A percentile compares a stretch with the other conserved stretches of the same genome.
These are phyloP conservation scores for Candida piceae DNA, from an alignment of 805 yeast species.

Conservation along the genomic window DNA sequence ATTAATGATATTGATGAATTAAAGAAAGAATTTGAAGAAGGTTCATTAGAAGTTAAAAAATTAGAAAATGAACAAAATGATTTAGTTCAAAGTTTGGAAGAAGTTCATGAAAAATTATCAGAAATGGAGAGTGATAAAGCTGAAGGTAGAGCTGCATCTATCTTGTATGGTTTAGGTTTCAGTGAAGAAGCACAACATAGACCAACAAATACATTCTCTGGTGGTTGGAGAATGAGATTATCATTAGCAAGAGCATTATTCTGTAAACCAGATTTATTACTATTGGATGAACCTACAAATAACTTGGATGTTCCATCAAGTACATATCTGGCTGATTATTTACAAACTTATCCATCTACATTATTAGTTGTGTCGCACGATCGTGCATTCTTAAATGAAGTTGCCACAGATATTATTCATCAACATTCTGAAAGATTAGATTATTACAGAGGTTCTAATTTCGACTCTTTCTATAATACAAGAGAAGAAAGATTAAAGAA, in stretches of 20 bases:
- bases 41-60: conserved; percentile 65
- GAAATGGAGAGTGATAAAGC: conserved; percentile 98
- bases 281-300: conserved; percentile 98
- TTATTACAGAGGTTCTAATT: conserved; percentile 90
- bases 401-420: conserved; percentile 96
- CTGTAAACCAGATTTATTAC: conserved; percentile 90
- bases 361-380: conserved; percentile 97
- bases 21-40: conserved; percentile 69
- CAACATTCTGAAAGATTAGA: conserved; percentile 97
- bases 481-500: conserved; percentile 93
- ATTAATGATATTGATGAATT: conserved; percentile 68
- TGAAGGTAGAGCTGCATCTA: conserved; percentile 93
- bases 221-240: conserved; percentile 99
- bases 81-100: conserved; percentile 70
- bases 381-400: conserved; percentile 93
- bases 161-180: conserved; percentile 89
- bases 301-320: conserved; percentile 99
- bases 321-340: conserved; percentile 84
- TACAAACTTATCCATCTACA: conserved; percentile 87
- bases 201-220: conserved; percentile 90
- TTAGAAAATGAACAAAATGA: conserved; percentile 89
- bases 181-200: conserved; percentile 76
- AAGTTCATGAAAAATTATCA: conserved; percentile 71
- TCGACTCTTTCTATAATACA: conserved; percentile 88
- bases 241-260: conserved; percentile 97